phyloP scores from a whole-genome alignment of 2,329 filamentous ascomycete species.

The Plectosphaerella plurivora region DNA sequence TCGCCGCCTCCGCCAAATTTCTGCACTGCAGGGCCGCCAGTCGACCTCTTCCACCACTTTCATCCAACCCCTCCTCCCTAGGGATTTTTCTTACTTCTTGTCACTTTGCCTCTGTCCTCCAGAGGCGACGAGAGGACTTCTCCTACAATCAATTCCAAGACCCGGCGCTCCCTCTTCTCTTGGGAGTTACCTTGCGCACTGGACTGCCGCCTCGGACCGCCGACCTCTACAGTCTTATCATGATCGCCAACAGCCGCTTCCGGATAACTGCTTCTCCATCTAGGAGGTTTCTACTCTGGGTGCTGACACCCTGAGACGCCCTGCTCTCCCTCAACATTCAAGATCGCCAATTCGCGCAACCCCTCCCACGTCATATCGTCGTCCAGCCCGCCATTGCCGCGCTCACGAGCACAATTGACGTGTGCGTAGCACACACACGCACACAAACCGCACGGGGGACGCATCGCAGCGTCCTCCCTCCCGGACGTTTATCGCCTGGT shows the following conservation, averaged over 20 bases:
- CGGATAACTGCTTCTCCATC: slow-evolving; percentile 32
- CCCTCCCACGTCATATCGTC: background rate
- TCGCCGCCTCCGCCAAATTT: background rate
- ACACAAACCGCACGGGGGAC: background rate
- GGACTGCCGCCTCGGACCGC: background rate
- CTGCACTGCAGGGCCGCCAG: background rate
- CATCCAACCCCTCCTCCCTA: background rate
- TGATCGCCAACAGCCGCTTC: slow-evolving; percentile 28
- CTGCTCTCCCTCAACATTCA: slow-evolving; percentile 3
- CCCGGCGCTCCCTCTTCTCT: background rate
- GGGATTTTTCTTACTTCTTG: too few species aligned
- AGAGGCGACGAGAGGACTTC: background rate
- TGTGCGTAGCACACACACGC: background rate
- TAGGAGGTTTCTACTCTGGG: slow-evolving; percentile 34
- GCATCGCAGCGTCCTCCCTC: background rate
- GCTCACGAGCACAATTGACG: slow-evolving; percentile 7
- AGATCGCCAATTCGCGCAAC: background rate
- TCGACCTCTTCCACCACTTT: background rate
- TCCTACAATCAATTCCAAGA: background rate
- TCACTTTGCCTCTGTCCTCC: background rate
- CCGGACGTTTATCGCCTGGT: slow-evolving; percentile 4
- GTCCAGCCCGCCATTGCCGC: slow-evolving; percentile 3
- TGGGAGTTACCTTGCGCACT: background rate
- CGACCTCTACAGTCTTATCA: slow-evolving; percentile 24
- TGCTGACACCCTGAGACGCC: slow-evolving; percentile 30